These are phyloP conservation scores for Debaryomyces prosopidis DNA, from an alignment of 805 yeast genomes.

Conservation along the genomic window DNA sequence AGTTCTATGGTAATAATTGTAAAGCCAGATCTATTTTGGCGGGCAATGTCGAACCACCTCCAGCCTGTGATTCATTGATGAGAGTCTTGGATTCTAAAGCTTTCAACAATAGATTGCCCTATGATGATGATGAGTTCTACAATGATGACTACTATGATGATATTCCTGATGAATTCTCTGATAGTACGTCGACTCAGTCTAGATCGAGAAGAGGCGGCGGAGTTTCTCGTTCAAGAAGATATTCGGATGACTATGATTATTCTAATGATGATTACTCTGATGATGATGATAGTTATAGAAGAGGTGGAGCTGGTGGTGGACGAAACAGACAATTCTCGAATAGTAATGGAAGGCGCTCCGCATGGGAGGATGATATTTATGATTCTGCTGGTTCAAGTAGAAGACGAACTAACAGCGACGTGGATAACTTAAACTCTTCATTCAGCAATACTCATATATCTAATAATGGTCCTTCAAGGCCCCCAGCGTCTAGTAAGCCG, in stretches of 20 bases:
- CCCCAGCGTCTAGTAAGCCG: slow-evolving; percentile 40
- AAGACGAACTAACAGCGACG: slow-evolving; percentile 31
- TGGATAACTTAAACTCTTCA: slow-evolving; percentile 34
- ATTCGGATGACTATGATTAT: slow-evolving; percentile 29
- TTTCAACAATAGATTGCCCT: slow-evolving; percentile 58
- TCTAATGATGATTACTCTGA: slow-evolving; percentile 42
- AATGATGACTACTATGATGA: slow-evolving; percentile 72
- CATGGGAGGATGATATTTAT: slow-evolving; percentile 89
- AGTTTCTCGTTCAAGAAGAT: slow-evolving; percentile 18
- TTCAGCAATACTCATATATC: slow-evolving; percentile 33
- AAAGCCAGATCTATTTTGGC: slow-evolving; percentile 83
- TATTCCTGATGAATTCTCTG: slow-evolving; percentile 67
- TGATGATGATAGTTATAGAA: slow-evolving; percentile 35
- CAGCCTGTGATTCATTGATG: slow-evolving; percentile 84
- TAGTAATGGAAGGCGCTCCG: slow-evolving; percentile 29
- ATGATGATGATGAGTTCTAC: slow-evolving; percentile 49
- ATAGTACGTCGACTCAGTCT: slow-evolving; percentile 47
- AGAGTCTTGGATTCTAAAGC: slow-evolving; percentile 84
- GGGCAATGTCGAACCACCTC: slow-evolving; percentile 92
- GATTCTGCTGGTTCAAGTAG: slow-evolving; percentile 48
- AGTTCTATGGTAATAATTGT: slow-evolving; percentile 86
- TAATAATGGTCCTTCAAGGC: slow-evolving; percentile 34
- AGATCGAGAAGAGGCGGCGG: slow-evolving; percentile 17
- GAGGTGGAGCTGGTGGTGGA: slow-evolving; percentile 18
- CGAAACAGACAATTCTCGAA: slow-evolving; percentile 9